A percentile compares a stretch with the other conserved stretches of the same genome.
These are phyloP conservation scores for Sugiyamaella japonica DNA, from an alignment of 1,139 yeast species.

Conservation along the genomic window DNA sequence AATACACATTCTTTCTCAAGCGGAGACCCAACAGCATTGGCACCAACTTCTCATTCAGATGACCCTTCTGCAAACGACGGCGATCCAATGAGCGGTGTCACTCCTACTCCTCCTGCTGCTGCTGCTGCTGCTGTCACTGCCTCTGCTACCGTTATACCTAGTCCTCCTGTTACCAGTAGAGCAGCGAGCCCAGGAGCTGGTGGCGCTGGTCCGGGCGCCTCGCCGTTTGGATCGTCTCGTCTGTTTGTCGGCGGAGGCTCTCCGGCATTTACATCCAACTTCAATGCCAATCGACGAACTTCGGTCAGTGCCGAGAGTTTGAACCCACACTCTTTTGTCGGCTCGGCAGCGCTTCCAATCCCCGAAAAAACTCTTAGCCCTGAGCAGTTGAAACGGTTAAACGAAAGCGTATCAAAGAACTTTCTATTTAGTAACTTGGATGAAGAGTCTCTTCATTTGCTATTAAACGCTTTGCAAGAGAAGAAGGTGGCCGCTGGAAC, in stretches of 20 bases:
- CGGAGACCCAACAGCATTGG: slow-evolving; percentile 19
- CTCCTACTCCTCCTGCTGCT: neutral
- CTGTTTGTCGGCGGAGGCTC: slow-evolving; percentile 8
- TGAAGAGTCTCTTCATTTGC: slow-evolving; percentile 68
- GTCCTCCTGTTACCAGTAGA: neutral
- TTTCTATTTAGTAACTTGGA: slow-evolving; percentile 80
- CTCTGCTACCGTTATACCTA: slow-evolving; percentile 10
- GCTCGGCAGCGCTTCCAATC: slow-evolving; percentile 22
- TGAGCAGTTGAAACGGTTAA: slow-evolving; percentile 67
- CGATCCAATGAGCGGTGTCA: slow-evolving; percentile 13
- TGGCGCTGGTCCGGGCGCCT: neutral
- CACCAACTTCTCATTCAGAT: slow-evolving; percentile 11
- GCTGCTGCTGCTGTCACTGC: slow-evolving; percentile 7
- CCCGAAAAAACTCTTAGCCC: slow-evolving; percentile 34
- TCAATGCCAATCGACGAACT: slow-evolving; percentile 77
- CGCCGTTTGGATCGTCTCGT: slow-evolving; percentile 1
- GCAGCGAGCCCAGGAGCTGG: slow-evolving; percentile 2
- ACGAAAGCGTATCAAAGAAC: slow-evolving; percentile 71
- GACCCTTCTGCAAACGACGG: slow-evolving; percentile 6
- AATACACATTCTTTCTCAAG: slow-evolving; percentile 25
- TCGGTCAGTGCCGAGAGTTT: slow-evolving; percentile 75
- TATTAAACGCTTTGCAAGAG: slow-evolving; percentile 78
- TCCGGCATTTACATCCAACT: slow-evolving; percentile 26
- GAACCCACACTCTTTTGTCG: slow-evolving; percentile 31
- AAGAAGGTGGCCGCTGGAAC: slow-evolving; percentile 59